Evolutionary conservation across 164 flowering plant genomes (phyloP), one percentile per base, ranked within the genome.

Genomic region (Umbellularia californica): DNA sequence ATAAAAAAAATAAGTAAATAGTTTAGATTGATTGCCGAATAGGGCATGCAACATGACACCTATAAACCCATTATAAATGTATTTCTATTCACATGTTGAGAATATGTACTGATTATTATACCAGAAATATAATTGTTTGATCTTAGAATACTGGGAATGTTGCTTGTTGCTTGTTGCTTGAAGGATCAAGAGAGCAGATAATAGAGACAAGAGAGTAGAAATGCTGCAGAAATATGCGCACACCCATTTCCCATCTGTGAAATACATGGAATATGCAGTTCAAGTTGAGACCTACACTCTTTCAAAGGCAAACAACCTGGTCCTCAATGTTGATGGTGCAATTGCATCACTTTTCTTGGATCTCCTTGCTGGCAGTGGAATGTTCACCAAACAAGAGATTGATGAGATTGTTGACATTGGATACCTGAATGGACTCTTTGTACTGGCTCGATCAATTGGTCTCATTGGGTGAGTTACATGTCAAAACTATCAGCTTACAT

Each of bases 281-380:
- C 83, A 93, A 87, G 99, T 93, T 19, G 99, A 95, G 78, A 88
- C 91, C 68, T 95, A 92, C 85, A 95, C 99, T 1, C 89, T 95
- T 50, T 85, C 99, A 12, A 95, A 95, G 86, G 87, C 99, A 66
- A 93, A 93, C 76, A 95, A 93, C 86, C 82, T 95, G 23, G 97
- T 95, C 62, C 89, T 95, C 55, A 95, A 93, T 30, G 97, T 95
- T 0, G 99, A 95, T 80, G 99, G 99, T 76, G 97, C 97, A 22
- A 95, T 93, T 74, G 99, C 98, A n/a, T 87, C 99, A 72, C 97
- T 95, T 67, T 95, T 95, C 92, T 86, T 95, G 90, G 99, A 95
- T 84, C 97, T 95, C 58, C 98, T 95, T 58, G 92, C 97, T 58
- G 94, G 98, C 63, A 93, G 97, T 77, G 97, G 99, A 75, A 90